Conservation (phyloP, 1,139 yeast genomes). For the Blastobotrys persicus region DNA sequence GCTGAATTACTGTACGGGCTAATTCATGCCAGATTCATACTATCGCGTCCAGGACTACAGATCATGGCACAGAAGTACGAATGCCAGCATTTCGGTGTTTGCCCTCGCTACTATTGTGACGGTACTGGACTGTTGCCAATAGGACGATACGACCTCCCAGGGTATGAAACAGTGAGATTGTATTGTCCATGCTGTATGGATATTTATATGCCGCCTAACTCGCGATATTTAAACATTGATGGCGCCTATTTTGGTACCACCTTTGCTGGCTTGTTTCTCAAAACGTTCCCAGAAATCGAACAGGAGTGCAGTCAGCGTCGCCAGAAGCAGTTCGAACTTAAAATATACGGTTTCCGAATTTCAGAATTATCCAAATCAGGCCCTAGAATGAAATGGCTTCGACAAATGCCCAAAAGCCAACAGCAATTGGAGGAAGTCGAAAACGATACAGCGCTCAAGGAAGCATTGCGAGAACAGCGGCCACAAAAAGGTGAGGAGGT, state of each 20-base stretch:
- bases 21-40: slow-evolving; percentile 88
- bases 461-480: slow-evolving; percentile 1
- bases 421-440: slow-evolving; percentile 27
- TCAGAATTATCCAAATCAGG: slow-evolving; percentile 77
- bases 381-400: slow-evolving; percentile 92
- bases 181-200: slow-evolving; percentile 96
- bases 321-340: slow-evolving; percentile 63
- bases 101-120: slow-evolving; percentile 88
- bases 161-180: slow-evolving; percentile 84
- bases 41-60: slow-evolving; percentile 86
- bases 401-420: slow-evolving; percentile 42
- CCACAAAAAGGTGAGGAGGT: slow-evolving; percentile 7
- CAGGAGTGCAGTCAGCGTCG: slow-evolving; percentile 47
- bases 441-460: slow-evolving; percentile 20
- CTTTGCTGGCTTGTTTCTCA: slow-evolving; percentile 87
- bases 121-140: slow-evolving; percentile 92
- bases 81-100: slow-evolving; percentile 81
- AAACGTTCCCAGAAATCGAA: slow-evolving; percentile 84
- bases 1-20: slow-evolving; percentile 92
- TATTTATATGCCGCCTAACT: slow-evolving; percentile 79
- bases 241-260: slow-evolving; percentile 97
- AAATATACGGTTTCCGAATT: slow-evolving; percentile 83
- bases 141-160: slow-evolving; percentile 88
- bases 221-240: slow-evolving; percentile 82
- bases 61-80: slow-evolving; percentile 97